Percentiles rank a stretch among this genome's conserved stretches.
Evolutionary conservation across 345 rosid species (phyloP).

Genomic region (Mangifera indica): DNA sequence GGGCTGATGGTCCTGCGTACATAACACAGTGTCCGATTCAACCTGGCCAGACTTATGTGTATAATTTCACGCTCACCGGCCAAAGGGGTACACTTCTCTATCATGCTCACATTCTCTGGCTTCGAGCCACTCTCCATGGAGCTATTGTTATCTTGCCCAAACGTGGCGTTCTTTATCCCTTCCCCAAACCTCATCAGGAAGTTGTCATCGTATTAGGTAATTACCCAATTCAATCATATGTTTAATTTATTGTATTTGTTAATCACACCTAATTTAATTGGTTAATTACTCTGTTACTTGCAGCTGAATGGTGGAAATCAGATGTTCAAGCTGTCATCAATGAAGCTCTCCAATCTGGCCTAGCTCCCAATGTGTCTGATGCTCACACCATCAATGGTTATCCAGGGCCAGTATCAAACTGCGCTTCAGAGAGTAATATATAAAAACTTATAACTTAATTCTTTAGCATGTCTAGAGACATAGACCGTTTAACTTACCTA

Average conservation of each 20-base stretch:
- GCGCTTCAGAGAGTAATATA: constrained; percentile 51
- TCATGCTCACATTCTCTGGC: constrained; percentile 96
- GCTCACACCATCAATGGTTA: constrained; percentile 87
- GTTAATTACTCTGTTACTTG: background rate
- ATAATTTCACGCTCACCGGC: constrained; percentile 77
- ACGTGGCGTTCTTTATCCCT: constrained; percentile 80
- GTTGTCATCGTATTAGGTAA: background rate
- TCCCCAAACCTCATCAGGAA: constrained; percentile 66
- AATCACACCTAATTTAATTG: background rate
- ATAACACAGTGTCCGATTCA: constrained; percentile 91
- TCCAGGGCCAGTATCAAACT: constrained; percentile 54
- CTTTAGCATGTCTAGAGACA: no score
- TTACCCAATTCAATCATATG: background rate
- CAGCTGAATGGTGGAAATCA: constrained; percentile 98
- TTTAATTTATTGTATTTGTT: no score
- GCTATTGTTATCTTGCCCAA: constrained; percentile 78
- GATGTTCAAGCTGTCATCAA: constrained; percentile 73
- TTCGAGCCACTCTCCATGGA: constrained; percentile 88
- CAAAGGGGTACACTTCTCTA: constrained; percentile 83
- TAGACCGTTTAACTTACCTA: no score
- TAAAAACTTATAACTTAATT: background rate
- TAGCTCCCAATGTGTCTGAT: constrained; percentile 84
- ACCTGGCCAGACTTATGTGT: constrained; percentile 61
- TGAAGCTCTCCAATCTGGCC: constrained; percentile 68
- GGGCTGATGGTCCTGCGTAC: constrained; percentile 95